Evolutionary conservation across 768 basidiomycete species (phyloP).

Genomic region (Pisolithus microcarpus): DNA sequence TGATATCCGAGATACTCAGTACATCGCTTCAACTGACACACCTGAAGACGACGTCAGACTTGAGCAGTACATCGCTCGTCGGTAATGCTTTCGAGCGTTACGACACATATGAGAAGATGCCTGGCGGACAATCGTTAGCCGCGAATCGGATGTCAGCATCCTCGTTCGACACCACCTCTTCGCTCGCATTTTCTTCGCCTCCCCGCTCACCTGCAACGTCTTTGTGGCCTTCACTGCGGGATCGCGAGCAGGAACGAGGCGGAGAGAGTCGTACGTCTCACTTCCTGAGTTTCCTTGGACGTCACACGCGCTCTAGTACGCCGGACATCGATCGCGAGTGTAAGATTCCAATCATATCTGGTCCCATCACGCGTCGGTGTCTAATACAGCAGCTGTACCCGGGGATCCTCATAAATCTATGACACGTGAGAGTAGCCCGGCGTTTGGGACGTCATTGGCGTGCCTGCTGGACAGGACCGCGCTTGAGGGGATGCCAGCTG

Average conservation of each 20-base stretch:
- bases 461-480: constrained; percentile 84
- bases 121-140: constrained; percentile 19
- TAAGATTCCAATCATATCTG: constrained; percentile 56
- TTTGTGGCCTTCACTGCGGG: constrained; percentile 23
- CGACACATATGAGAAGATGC: constrained; percentile 66
- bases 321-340: constrained; percentile 42
- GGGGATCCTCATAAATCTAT: constrained; percentile 10
- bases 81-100: constrained; percentile 90
- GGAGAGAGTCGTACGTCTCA: constrained; percentile 35
- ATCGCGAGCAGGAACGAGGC: constrained; percentile 26
- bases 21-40: not conserved
- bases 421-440: constrained; percentile 45
- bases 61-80: constrained; percentile 24
- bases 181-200: constrained; percentile 30
- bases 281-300: constrained; percentile 58
- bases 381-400: constrained; percentile 5
- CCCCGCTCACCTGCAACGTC: constrained; percentile 31
- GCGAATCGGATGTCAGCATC: constrained; percentile 55
- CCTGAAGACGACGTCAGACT: constrained; percentile 10
- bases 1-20: not conserved
- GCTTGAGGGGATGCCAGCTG: constrained; percentile 67
- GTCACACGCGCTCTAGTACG: constrained; percentile 37
- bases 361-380: constrained; percentile 43
- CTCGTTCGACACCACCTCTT: constrained; percentile 40
- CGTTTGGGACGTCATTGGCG: constrained; percentile 80